Conservation (phyloP, 2,329 filamentous ascomycete species). For the Claviceps sp. region DNA sequence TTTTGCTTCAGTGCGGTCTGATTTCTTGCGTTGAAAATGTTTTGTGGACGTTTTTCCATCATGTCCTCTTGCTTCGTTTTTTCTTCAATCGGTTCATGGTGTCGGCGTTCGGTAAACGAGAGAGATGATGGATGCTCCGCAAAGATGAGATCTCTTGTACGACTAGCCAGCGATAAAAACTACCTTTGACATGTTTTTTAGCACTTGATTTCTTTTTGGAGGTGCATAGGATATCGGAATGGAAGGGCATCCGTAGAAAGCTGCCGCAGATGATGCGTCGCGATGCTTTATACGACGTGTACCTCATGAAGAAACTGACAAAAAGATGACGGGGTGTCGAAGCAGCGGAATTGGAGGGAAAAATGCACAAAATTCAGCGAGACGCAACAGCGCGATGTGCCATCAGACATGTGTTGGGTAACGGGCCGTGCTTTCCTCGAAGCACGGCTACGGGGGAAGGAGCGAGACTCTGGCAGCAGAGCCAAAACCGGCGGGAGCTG, state of each 20-base stretch:
- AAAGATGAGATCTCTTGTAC: neutral
- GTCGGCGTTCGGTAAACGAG: slow-evolving; percentile 5
- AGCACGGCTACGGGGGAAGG: neutral
- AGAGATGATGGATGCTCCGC: neutral
- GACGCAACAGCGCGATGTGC: neutral
- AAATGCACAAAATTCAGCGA: neutral
- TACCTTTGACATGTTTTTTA: neutral
- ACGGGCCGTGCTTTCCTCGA: neutral
- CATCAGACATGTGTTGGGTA: neutral
- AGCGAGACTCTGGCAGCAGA: neutral
- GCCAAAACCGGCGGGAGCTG: neutral
- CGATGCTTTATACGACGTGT: neutral
- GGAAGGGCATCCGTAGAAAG: neutral
- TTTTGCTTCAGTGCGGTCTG: neutral
- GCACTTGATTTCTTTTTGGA: neutral
- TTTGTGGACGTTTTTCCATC: neutral
- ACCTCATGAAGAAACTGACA: neutral
- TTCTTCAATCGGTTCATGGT: neutral
- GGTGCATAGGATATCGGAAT: neutral
- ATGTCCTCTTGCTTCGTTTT: neutral
- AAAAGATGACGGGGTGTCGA: neutral
- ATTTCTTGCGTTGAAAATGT: slow-evolving; percentile 2
- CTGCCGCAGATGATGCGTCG: neutral
- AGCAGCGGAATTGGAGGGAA: neutral
- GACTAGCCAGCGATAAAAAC: neutral